Conservation (phyloP, 306 rosid species). For the Cucumis sativus region Cucumber_9930_V3 NC_026655.2:5105001-5105500, state of each 20-base stretch:
- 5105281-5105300: background rate
- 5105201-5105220: background rate
- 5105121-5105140: background rate
- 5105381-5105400: background rate
- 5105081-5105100: background rate
- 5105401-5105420: background rate
- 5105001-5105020: background rate
- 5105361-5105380: background rate
- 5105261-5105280: background rate
- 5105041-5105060: constrained; percentile 8
- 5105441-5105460: background rate
- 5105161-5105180: background rate
- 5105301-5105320: background rate
- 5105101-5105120: constrained; percentile 5
- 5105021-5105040: background rate
- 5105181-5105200: background rate
- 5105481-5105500: background rate
- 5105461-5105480: background rate
- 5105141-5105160: background rate
- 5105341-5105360: background rate
- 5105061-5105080: background rate
- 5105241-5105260: background rate
- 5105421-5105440: background rate
- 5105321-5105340: background rate
- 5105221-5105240: constrained; percentile 4